Evolutionary conservation across 495 filamentous ascomycete species (phyloP).

Genomic region (Lasiosphaeria ovina): DNA sequence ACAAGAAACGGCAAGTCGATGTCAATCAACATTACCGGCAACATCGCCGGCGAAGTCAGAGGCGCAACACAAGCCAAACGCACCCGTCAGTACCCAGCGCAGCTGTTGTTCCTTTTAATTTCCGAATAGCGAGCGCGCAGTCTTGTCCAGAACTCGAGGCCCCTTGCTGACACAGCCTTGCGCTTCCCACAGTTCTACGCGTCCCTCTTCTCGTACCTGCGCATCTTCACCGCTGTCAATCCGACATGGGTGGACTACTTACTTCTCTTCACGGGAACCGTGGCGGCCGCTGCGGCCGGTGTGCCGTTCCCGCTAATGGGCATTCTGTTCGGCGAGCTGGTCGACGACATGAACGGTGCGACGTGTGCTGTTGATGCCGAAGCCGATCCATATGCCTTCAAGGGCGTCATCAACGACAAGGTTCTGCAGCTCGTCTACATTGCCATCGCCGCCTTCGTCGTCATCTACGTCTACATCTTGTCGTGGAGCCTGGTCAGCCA

Average conservation of each 20-base stretch:
- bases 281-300: conserved; percentile 59
- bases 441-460: conserved; percentile 56
- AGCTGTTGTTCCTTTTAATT: too few species aligned
- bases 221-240: conserved; percentile 30
- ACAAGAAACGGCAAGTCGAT: too few species aligned
- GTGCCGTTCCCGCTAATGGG: conserved; percentile 66
- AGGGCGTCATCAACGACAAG: conserved; percentile 53
- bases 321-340: conserved; percentile 64
- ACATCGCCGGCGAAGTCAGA: not conserved
- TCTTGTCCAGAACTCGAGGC: too few species aligned
- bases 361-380: conserved; percentile 42
- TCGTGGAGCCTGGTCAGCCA: conserved; percentile 62
- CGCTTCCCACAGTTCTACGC: not conserved
- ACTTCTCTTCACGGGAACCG: conserved; percentile 47
- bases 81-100: not conserved
- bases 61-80: not conserved
- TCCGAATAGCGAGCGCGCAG: too few species aligned
- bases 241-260: conserved; percentile 44
- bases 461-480: conserved; percentile 53
- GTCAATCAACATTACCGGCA: not conserved
- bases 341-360: conserved; percentile 61
- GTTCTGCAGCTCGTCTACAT: conserved; percentile 61
- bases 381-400: conserved; percentile 27
- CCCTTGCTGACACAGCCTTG: not conserved
- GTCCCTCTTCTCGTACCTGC: conserved; percentile 7